Evolutionary conservation across 1,284 basidiomycete species (phyloP), one percentile per base, ranked within the genome.

Genomic region (Leccinum solheimii): DNA sequence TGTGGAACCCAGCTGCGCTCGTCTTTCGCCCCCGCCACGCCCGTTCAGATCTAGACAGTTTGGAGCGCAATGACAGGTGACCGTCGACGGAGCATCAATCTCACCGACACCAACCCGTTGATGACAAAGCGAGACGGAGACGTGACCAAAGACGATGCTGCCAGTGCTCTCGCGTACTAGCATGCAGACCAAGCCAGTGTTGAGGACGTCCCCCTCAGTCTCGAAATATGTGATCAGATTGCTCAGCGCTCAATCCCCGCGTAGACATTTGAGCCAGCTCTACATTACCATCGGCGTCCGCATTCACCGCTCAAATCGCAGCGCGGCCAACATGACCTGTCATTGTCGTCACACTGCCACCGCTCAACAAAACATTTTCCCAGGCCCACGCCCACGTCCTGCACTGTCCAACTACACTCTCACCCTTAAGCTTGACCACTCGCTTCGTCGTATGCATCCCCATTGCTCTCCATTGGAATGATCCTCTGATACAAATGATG

Each of bases 391-490:
- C 4, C 73, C 16, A 77, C 71, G 5, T 80, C 76, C 62, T 79
- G 79, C 19, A 72, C 69, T 81, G 76, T 54, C 81, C 76, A 55
- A 69, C 66, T 61, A 27, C 27, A 52, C 76, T 60, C 19, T 72
- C 76, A 5, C 69, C 66, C 30, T 32, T 32, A 32, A 32, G 30
- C 14, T 78, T 72, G 32, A 79, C 62, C 23, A 81, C 79, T 1
- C 77, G 81, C 68, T 86, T 80, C 55, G 82, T 81, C 10, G 83
- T 82, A 67, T 90, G 91, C 21, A 80, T 78, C 89, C 89, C 89
- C 89, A 91, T 1, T 82, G 79, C 56, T 69, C 83, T 74, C 38
- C 84, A 66, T 89, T 85, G 0, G 83, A 81, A 72, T 90, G 86
- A 62, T 79, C 80, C 67, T 90, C 87, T 66, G 86, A 87, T 51